phyloP scores from a whole-genome alignment of 371 early-diverging fungal species.

The Syncephalastrum monosporum region DNA sequence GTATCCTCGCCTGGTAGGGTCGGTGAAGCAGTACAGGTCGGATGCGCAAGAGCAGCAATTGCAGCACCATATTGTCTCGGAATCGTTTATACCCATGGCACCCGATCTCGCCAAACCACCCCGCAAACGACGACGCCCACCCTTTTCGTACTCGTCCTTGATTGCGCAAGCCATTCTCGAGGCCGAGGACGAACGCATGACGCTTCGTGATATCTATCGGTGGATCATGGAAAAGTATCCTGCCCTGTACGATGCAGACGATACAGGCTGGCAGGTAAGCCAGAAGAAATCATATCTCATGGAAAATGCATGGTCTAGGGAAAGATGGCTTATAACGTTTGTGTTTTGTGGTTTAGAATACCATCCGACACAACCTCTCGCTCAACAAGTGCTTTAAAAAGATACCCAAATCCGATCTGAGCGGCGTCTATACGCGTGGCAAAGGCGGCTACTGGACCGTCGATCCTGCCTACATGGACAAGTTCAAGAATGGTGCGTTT shows the following conservation, averaged over 20 bases:
- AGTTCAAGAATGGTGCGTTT: constrained; percentile 24
- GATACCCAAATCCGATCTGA: constrained; percentile 50
- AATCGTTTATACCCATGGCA: constrained; percentile 48
- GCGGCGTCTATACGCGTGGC: constrained; percentile 48
- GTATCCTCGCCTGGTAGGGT: constrained; percentile 33
- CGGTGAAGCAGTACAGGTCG: constrained; percentile 39
- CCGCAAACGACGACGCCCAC: constrained; percentile 64
- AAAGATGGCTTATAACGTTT: background rate
- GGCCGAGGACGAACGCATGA: constrained; percentile 57
- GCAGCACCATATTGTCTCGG: constrained; percentile 45
- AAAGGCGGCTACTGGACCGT: constrained; percentile 62
- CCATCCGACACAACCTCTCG: constrained; percentile 78
- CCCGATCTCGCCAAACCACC: constrained; percentile 43
- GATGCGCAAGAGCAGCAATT: constrained; percentile 45
- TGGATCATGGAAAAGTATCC: constrained; percentile 73
- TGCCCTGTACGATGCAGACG: constrained; percentile 64
- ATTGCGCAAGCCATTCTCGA: constrained; percentile 74
- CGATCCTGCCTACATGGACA: constrained; percentile 25
- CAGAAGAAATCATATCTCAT: no score
- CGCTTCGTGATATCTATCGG: constrained; percentile 70
- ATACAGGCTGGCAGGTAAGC: constrained; percentile 68
- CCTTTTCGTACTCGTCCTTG: constrained; percentile 73
- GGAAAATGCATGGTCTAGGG: background rate
- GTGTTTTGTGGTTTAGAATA: constrained; percentile 58
- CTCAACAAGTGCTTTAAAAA: constrained; percentile 73